Conservation (phyloP, 345 rosid species). For the Gossypium longicalyx region DNA sequence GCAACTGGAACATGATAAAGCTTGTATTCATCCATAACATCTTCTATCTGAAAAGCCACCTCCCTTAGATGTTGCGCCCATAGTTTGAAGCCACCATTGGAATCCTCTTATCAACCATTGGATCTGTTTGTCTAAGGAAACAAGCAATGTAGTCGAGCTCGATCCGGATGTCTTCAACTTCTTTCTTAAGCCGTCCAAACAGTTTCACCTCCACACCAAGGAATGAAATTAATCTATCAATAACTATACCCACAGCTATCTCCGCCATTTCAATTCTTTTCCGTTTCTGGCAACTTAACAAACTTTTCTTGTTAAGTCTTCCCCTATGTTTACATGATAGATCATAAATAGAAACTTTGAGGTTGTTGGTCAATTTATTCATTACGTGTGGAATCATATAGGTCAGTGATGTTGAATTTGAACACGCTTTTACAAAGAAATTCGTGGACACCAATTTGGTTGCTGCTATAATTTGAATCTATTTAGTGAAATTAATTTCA, state of each 20-base stretch:
- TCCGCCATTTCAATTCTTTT: neutral
- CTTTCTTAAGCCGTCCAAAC: neutral
- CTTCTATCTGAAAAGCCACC: constrained; percentile 23
- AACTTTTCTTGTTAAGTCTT: too few relatives aligned
- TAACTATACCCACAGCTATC: neutral
- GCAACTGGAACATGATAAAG: neutral
- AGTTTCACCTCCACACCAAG: constrained; percentile 10
- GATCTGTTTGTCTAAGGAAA: constrained; percentile 18
- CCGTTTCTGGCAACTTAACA: too few relatives aligned
- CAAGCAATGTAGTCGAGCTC: constrained; percentile 13
- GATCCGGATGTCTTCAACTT: constrained; percentile 15
- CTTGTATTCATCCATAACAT: constrained; percentile 18
- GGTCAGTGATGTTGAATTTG: too few relatives aligned
- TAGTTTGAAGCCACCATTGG: neutral
- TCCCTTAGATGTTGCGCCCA: constrained; percentile 21
- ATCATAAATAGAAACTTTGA: too few relatives aligned
- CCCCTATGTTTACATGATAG: too few relatives aligned
- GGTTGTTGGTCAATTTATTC: too few relatives aligned
- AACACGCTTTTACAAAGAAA: too few relatives aligned
- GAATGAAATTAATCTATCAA: neutral
- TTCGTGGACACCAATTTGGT: too few relatives aligned
- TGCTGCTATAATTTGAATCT: too few relatives aligned
- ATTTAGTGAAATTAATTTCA: too few relatives aligned
- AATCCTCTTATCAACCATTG: neutral
- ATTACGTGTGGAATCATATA: too few relatives aligned